These are phyloP conservation scores for Xylariaceae sp. DNA, from an alignment of 2,329 filamentous ascomycete species.

Conservation along the genomic window DNA sequence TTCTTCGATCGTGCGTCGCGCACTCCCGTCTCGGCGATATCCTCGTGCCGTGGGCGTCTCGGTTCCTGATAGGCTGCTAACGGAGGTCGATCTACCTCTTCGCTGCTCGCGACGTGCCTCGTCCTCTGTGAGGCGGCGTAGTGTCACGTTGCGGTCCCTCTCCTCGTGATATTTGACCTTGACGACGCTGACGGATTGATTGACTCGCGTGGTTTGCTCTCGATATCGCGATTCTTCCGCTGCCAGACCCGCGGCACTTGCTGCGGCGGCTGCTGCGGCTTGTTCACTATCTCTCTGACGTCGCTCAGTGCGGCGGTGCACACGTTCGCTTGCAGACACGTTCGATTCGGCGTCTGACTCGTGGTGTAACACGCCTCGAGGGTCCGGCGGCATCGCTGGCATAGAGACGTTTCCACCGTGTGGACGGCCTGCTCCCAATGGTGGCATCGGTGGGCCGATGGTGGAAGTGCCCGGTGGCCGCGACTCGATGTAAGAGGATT, in stretches of 20 bases:
- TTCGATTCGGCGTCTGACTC: slow-evolving; percentile 42
- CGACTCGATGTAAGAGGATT: slow-evolving; percentile 38
- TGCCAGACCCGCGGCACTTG: slow-evolving; percentile 44
- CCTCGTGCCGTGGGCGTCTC: slow-evolving; percentile 45
- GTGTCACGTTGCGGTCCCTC: slow-evolving; percentile 54
- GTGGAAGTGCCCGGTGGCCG: slow-evolving; percentile 32
- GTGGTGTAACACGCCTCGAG: slow-evolving; percentile 41
- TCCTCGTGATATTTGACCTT: slow-evolving; percentile 58
- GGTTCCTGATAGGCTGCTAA: slow-evolving; percentile 53
- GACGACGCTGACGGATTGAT: slow-evolving; percentile 51
- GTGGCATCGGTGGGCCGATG: slow-evolving; percentile 37
- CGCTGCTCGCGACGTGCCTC: slow-evolving; percentile 45
- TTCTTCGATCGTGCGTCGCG: slow-evolving; percentile 40
- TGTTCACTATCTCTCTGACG: slow-evolving; percentile 42
- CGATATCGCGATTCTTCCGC: slow-evolving; percentile 42
- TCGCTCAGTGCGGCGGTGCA: slow-evolving; percentile 41
- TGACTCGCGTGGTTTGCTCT: slow-evolving; percentile 37
- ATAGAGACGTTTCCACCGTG: slow-evolving; percentile 35
- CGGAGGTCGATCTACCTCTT: slow-evolving; percentile 44
- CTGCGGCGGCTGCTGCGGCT: slow-evolving; percentile 44
- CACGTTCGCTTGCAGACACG: slow-evolving; percentile 37
- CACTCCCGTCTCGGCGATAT: slow-evolving; percentile 51
- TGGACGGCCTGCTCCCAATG: slow-evolving; percentile 29
- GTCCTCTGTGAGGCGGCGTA: slow-evolving; percentile 56
- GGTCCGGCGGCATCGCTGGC: slow-evolving; percentile 51